Conservation (phyloP, 2,329 filamentous ascomycete genomes). For the Pyrenophora graminea region DNA sequence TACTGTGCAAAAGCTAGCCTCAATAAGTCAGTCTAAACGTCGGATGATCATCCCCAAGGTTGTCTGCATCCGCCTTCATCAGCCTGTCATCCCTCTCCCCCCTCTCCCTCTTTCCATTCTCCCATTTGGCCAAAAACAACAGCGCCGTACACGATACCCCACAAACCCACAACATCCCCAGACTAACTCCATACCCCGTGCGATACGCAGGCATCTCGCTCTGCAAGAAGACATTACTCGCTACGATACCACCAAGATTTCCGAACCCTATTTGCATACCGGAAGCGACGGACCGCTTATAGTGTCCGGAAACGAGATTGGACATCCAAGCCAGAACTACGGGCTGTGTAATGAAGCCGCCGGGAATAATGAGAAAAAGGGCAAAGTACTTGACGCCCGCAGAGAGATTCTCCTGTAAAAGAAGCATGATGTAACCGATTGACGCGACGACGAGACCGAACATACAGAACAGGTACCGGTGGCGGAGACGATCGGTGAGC, state of each 20-base stretch:
- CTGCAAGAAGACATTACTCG: constrained; percentile 55
- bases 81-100: constrained; percentile 54
- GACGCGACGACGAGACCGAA: constrained; percentile 54
- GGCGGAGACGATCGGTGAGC: constrained; percentile 55
- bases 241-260: constrained; percentile 57
- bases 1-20: not conserved
- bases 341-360: constrained; percentile 60
- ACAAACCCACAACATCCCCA: constrained; percentile 57
- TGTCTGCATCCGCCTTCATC: constrained; percentile 49
- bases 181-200: constrained; percentile 55
- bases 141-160: constrained; percentile 50
- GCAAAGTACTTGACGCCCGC: constrained; percentile 58
- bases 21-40: constrained; percentile 51
- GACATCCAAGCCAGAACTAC: constrained; percentile 61
- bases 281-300: constrained; percentile 58
- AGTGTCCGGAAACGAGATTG: constrained; percentile 62
- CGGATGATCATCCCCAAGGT: constrained; percentile 59
- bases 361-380: constrained; percentile 59
- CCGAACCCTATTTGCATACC: constrained; percentile 56
- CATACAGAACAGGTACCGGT: constrained; percentile 60
- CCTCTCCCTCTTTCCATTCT: constrained; percentile 55
- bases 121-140: constrained; percentile 48
- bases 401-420: constrained; percentile 52
- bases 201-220: constrained; percentile 53
- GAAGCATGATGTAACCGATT: constrained; percentile 60